Conservation (phyloP, 768 basidiomycete genomes). For the Tulasnella sp. region DNA sequence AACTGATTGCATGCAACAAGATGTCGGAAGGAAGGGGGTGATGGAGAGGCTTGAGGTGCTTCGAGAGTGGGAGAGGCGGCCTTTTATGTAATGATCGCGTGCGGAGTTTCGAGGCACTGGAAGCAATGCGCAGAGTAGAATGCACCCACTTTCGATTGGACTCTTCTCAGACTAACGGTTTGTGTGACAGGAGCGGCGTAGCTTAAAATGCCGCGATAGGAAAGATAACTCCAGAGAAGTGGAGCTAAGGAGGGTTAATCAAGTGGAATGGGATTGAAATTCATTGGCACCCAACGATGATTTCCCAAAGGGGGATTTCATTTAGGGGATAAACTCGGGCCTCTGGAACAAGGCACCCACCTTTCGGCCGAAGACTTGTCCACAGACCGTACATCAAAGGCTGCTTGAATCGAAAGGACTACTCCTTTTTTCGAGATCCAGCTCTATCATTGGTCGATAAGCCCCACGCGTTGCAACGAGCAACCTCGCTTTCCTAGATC, state of each 20-base stretch:
- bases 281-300: too few relatives aligned
- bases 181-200: background rate
- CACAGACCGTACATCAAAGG: background rate
- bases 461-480: background rate
- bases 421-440: background rate
- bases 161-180: too few relatives aligned
- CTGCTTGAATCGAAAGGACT: background rate
- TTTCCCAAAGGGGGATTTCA: too few relatives aligned
- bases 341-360: too few relatives aligned
- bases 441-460: background rate
- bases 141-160: background rate
- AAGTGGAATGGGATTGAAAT: too few relatives aligned
- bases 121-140: too few relatives aligned
- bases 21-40: background rate
- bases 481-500: background rate
- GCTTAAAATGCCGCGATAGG: background rate
- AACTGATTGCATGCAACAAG: background rate
- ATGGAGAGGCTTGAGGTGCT: background rate
- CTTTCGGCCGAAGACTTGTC: background rate
- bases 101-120: too few relatives aligned
- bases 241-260: too few relatives aligned
- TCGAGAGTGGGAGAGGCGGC: too few relatives aligned
- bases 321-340: too few relatives aligned
- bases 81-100: too few relatives aligned
- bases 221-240: background rate